Evolutionary conservation across 495 filamentous ascomycete genomes (phyloP).

Genomic region (Sordaria brevicollis): DNA sequence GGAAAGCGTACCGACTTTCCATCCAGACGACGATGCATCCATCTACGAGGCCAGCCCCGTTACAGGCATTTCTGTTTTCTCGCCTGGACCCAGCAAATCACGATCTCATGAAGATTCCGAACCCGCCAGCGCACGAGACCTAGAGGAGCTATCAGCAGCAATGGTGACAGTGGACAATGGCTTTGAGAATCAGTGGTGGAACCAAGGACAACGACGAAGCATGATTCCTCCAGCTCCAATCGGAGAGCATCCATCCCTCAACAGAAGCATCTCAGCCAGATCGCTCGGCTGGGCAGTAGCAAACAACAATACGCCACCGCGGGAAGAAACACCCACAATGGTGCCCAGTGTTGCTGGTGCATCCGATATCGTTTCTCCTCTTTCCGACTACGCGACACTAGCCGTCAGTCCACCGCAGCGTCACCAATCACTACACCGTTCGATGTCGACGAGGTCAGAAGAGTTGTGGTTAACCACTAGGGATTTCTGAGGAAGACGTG

Average conservation of each 20-base stretch:
- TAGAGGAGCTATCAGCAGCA: conserved; percentile 38
- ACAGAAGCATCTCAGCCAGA: background rate
- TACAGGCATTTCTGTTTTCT: conserved; percentile 18
- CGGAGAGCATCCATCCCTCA: background rate
- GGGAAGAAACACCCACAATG: background rate
- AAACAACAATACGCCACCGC: background rate
- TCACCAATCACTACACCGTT: conserved; percentile 10
- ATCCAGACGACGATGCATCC: conserved; percentile 1
- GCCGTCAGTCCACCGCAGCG: background rate
- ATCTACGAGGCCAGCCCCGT: conserved; percentile 10
- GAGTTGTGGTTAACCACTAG: conserved; percentile 16
- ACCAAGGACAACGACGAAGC: conserved; percentile 26
- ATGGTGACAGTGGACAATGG: conserved; percentile 49
- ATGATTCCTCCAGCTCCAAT: background rate
- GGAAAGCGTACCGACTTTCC: background rate
- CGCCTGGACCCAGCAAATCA: conserved; percentile 9
- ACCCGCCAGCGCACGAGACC: conserved; percentile 24
- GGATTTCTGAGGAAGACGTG: background rate
- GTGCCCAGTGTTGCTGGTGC: background rate
- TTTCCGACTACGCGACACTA: background rate
- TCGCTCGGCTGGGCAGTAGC: conserved; percentile 11
- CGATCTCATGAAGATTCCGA: background rate
- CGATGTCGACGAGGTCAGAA: conserved; percentile 19
- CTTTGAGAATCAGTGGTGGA: conserved; percentile 43
- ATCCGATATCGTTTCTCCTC: conserved; percentile 2